Base-by-base conservation (phyloP, 805 yeast species). In the Zygoascus bituminiphila region DNA sequence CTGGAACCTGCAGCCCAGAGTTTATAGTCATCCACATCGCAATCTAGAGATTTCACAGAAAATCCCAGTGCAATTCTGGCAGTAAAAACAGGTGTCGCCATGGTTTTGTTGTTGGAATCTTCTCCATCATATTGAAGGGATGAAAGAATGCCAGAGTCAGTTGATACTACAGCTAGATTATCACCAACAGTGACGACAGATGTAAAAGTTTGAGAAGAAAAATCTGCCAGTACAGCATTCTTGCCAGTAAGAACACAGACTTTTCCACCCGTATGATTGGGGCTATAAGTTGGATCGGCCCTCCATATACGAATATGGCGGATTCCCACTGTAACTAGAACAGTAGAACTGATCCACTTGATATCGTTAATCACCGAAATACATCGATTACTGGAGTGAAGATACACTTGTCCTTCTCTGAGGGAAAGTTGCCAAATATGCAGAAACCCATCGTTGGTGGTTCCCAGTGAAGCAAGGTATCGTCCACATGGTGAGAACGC, bases 361-460 rank as follows among this genome's bases (percentile, higher is more conserved):
- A 83, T 57, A 36, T 75, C 78, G 53, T 76, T 71, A 5, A 84
- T 72, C 9, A 72, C 68, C 0, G 84, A 74, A 0, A 84, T 77
- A 59, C 88, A 83, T 56, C 77, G 72, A 62, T 83, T 83, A 33
- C 79, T 74, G 0, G 80, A 77, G 19, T 63, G 59, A 25, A 78
- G 66, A 4, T 58, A 57, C 5, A 69, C 58, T 2, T 62, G 54
- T 0, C 67, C 63, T 9, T 57, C 59, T 7, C 46, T 39, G n/a
- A 51, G 47, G 24, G 50, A 49, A 12, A 75, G 57, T 42, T 62
- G 69, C 89, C 91, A 84, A 7, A 84, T 62, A 54, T 78, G 75
- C 10, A 84, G 57, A 49, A 72, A 81, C 1, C 89, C 88, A 60
- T 84, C 93, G 54, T 79, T 81, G 2, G 79, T 67, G n/a, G 76